Evolutionary conservation across 176 grass and related monocot genomes (phyloP), one percentile per base, ranked within the genome.

Genomic region (Oryza officinalis): DNA sequence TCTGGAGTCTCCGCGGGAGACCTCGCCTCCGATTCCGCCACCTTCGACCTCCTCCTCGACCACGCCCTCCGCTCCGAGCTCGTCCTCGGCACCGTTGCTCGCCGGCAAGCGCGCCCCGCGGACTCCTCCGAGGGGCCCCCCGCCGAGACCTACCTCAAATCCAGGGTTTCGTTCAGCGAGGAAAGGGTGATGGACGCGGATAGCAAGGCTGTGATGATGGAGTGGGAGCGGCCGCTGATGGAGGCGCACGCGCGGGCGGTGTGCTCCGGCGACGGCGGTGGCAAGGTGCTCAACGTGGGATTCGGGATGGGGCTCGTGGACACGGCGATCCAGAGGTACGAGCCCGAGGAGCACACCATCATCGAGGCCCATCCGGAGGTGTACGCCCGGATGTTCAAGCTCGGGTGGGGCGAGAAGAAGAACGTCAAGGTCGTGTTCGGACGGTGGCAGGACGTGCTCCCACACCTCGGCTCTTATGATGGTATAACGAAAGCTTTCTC

Each of bases 291-390:
- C 65, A 95, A 98, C 76, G 86, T 98, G 25, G 96, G 96, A 4
- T 98, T 98, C 71, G 96, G 96, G 57, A 98, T 98, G 96, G 96
- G 96, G 28, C 86, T 98, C 44, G 93, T 98, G 44, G 96, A 98
- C 67, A 83, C 93, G 74, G 96, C 96, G 25, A 95, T 98, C 63
- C 90, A 98, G 83, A 83, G 76, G 80, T 98, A 98, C 35, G 83
- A 82, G 59, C 92, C 80, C 14, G 93, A 86, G 79, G 89, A 98
- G 83, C 93, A 95, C 80, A 98, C 93, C 30, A 95, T 98, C 47
- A 68, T 98, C 28, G 96, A 98, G 86, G 96, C 96, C 33, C 96
- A 95, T 66, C 87, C 96, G 13, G 83, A 93, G 45, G 93, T 98
- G 44, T 87, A 95, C 61, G 92, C 89, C 25, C 80, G 91, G 80